These are phyloP conservation scores for Zymoseptoria passerinii DNA, from an alignment of 2,329 filamentous ascomycete genomes.

Conservation along the genomic window DNA sequence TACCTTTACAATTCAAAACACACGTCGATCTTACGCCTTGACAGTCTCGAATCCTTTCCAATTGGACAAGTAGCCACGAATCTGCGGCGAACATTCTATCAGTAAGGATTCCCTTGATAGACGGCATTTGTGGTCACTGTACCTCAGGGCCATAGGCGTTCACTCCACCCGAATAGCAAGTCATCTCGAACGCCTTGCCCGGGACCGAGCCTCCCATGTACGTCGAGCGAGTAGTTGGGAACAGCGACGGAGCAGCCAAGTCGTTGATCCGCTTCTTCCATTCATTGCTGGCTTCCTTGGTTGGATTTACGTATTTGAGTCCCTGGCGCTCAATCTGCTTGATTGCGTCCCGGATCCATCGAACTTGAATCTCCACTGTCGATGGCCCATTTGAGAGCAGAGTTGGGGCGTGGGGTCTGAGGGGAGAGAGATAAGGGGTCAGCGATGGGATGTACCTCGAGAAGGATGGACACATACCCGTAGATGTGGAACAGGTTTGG, in stretches of 20 bases:
- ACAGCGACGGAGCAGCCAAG: constrained; percentile 19
- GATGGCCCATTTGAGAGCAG: constrained; percentile 38
- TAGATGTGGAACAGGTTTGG: constrained; percentile 29
- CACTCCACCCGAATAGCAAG: constrained; percentile 24
- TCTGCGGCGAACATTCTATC: constrained; percentile 4
- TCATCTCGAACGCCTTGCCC: constrained; percentile 23
- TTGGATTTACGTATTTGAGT: constrained; percentile 23
- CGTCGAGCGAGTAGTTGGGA: constrained; percentile 21
- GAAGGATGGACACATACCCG: constrained; percentile 12
- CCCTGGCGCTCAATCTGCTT: constrained; percentile 19
- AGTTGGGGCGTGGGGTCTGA: constrained; percentile 38
- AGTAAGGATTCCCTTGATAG: background rate
- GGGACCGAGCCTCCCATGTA: constrained; percentile 25
- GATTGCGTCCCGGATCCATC: constrained; percentile 31
- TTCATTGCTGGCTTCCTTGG: constrained; percentile 20
- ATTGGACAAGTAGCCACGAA: constrained; percentile 15
- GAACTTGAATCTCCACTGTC: constrained; percentile 35
- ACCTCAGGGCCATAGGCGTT: constrained; percentile 20
- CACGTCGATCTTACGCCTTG: constrained; percentile 11
- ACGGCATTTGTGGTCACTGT: background rate
- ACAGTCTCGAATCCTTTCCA: constrained; percentile 23
- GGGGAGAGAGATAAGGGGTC: constrained; percentile 26
- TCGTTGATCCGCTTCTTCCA: constrained; percentile 27
- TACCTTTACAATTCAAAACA: background rate
- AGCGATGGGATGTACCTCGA: background rate